Evolutionary conservation across 306 rosid species (phyloP).

Genomic region (Corylus avellana): DNA sequence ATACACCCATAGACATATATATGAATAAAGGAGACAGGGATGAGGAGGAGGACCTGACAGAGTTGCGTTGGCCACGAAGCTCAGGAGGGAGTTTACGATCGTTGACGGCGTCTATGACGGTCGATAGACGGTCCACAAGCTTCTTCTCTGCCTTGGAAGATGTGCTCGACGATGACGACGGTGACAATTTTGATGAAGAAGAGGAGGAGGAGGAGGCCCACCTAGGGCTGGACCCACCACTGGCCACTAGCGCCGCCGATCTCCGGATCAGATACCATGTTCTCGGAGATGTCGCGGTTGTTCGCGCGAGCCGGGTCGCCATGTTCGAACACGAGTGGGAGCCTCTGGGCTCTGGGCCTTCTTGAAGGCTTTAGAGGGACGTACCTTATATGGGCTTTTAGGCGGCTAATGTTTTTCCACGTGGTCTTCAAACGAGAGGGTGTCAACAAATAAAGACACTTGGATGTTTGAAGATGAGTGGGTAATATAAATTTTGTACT

Average conservation of each 20-base stretch:
- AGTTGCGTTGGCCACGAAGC: conserved; percentile 82
- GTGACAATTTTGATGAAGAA: conserved; percentile 34
- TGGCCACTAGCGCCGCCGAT: conserved; percentile 18
- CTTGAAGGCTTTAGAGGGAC: background rate
- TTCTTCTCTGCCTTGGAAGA: conserved; percentile 59
- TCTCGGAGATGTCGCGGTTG: background rate
- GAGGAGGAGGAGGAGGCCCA: conserved; percentile 42
- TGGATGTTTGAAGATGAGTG: too few species aligned
- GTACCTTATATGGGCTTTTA: background rate
- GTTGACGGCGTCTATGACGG: conserved; percentile 74
- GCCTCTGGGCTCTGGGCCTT: background rate
- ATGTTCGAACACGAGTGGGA: conserved; percentile 21
- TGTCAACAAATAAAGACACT: background rate
- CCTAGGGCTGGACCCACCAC: conserved; percentile 16
- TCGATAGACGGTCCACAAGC: conserved; percentile 59
- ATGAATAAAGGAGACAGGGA: background rate
- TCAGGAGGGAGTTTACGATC: conserved; percentile 84
- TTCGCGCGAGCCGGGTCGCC: conserved; percentile 48
- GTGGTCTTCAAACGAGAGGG: background rate
- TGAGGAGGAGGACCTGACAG: conserved; percentile 53
- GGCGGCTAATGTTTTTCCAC: conserved; percentile 18
- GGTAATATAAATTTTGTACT: too few species aligned
- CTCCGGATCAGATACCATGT: conserved; percentile 27
- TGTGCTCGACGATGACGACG: conserved; percentile 40
- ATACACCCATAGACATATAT: background rate